Conservation (phyloP, 495 filamentous ascomycete genomes). For the Penicillium atrosanguineum region DNA sequence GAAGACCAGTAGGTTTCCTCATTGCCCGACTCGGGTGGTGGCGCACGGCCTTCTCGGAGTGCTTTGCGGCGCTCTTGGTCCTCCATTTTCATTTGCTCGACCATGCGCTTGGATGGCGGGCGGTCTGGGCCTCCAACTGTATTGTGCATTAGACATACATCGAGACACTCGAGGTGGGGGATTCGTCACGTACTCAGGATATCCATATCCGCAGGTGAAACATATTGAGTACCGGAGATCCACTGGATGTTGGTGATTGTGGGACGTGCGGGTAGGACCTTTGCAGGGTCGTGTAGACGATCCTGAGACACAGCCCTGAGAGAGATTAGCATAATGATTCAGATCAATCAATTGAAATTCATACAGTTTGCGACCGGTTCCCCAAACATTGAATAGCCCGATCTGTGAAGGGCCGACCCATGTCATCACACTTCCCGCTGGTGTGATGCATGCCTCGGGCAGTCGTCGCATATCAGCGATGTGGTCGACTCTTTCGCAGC, state of each 20-base stretch:
- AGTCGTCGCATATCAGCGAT: constrained; percentile 72
- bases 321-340: constrained; percentile 26
- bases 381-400: constrained; percentile 76
- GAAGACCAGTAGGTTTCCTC: constrained; percentile 65
- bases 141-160: constrained; percentile 8
- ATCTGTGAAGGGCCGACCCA: constrained; percentile 92
- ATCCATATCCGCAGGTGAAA: constrained; percentile 88
- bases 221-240: constrained; percentile 92
- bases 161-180: not conserved
- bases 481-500: constrained; percentile 56
- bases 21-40: constrained; percentile 23
- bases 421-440: constrained; percentile 74
- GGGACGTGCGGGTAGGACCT: constrained; percentile 73
- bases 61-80: constrained; percentile 55
- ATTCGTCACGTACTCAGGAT: constrained; percentile 55
- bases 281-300: constrained; percentile 71
- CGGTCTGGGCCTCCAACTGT: constrained; percentile 80
- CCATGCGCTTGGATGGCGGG: constrained; percentile 76
- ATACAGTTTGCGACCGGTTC: constrained; percentile 59
- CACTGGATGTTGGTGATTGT: constrained; percentile 95
- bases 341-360: constrained; percentile 7
- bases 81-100: constrained; percentile 60
- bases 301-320: constrained; percentile 57
- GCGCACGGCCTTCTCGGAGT: constrained; percentile 32
- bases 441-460: constrained; percentile 63